These are phyloP conservation scores for Monilinia polystroma DNA, from an alignment of 2,329 filamentous ascomycete species.

Conservation along the genomic window DNA sequence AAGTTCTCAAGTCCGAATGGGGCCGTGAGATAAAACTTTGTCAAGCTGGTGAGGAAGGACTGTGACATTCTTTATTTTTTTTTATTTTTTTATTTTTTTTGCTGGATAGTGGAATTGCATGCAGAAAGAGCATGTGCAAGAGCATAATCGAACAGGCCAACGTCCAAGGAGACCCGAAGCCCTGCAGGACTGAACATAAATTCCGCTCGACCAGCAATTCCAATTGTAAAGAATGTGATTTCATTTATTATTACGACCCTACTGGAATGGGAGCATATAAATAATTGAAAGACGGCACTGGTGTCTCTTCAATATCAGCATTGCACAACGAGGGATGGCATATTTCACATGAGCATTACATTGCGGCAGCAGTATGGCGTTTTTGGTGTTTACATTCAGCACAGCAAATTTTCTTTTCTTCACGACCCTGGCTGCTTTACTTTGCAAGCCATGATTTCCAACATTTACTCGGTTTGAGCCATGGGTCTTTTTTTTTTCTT, in stretches of 20 bases:
- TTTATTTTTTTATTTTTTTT: background rate
- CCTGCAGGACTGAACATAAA: slow-evolving; percentile 21
- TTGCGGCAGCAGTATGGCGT: slow-evolving; percentile 21
- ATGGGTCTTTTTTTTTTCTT: slow-evolving; percentile 2
- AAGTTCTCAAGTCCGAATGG: slow-evolving; percentile 98
- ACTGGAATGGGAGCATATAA: slow-evolving; percentile 22
- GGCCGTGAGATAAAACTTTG: slow-evolving; percentile 96
- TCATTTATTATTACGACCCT: slow-evolving; percentile 24
- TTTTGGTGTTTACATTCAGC: slow-evolving; percentile 14
- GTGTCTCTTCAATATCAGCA: slow-evolving; percentile 23
- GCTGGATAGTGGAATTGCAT: slow-evolving; percentile 28
- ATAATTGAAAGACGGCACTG: slow-evolving; percentile 19
- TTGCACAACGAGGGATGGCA: slow-evolving; percentile 17
- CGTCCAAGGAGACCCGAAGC: slow-evolving; percentile 19
- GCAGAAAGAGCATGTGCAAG: slow-evolving; percentile 22
- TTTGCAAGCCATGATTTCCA: slow-evolving; percentile 7
- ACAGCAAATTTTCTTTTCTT: slow-evolving; percentile 12
- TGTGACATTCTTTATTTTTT: slow-evolving; percentile 51
- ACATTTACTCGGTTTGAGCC: slow-evolving; percentile 11
- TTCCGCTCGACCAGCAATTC: slow-evolving; percentile 22
- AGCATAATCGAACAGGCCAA: slow-evolving; percentile 25
- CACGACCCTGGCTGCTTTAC: slow-evolving; percentile 6
- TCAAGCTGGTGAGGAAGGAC: slow-evolving; percentile 92
- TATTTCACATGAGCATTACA: slow-evolving; percentile 20
- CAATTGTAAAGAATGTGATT: slow-evolving; percentile 22